Conservation (phyloP, 495 filamentous ascomycete species). For the Lasiosphaeriaceae sp. region DNA sequence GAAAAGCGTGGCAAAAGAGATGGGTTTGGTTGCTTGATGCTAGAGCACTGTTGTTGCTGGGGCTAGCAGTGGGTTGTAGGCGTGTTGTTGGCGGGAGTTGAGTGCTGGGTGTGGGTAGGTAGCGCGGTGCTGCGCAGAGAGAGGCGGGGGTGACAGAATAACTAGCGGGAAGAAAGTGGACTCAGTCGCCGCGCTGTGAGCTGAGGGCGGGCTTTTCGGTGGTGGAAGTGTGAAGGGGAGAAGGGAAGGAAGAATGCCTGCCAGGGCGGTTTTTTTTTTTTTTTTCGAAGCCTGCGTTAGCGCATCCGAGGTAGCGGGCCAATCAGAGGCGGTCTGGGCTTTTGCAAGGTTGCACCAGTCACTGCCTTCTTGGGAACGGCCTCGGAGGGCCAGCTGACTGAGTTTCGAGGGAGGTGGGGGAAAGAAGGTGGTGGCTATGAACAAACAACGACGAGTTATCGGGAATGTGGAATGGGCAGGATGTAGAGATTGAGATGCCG, state of each 20-base stretch:
- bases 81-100: neutral
- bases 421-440: conserved; percentile 5
- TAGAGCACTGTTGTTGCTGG: too few species aligned
- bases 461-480: too few species aligned
- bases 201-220: neutral
- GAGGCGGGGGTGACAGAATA: neutral
- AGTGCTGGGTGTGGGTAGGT: too few species aligned
- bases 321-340: conserved; percentile 2
- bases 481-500: neutral
- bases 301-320: conserved; percentile 10
- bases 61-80: too few species aligned
- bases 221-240: conserved; percentile 9
- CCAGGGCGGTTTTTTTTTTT: conserved; percentile 1
- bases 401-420: neutral
- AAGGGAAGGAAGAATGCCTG: conserved; percentile 13
- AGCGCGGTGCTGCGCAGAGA: too few species aligned
- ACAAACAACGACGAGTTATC: conserved; percentile 2
- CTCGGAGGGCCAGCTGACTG: conserved; percentile 15
- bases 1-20: neutral
- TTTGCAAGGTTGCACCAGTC: conserved; percentile 8
- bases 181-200: too few species aligned
- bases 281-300: conserved; percentile 11
- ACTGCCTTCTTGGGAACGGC: conserved; percentile 3
- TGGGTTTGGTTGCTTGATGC: too few species aligned
- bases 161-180: conserved; percentile 9